Evolutionary conservation across 78 protist genomes (phyloP).

Genomic region (Ministeria vibrans): DNA sequence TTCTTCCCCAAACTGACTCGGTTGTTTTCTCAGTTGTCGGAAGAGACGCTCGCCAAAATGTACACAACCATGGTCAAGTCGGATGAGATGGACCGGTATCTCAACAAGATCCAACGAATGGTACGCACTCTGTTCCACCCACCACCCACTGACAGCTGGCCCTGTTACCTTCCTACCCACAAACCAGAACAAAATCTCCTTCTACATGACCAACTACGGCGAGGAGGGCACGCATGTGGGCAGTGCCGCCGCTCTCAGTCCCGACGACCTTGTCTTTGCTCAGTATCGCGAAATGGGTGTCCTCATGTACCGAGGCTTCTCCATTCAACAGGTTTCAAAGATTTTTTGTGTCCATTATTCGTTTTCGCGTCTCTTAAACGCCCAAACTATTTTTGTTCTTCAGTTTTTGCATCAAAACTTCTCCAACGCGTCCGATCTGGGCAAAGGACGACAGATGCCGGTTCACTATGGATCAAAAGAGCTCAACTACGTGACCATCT

Average conservation of each 20-base stretch:
- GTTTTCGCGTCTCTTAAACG: no score
- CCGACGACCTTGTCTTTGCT: slow-evolving; percentile 69
- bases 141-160: neutral
- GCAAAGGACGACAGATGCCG: slow-evolving; percentile 96
- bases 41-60: slow-evolving; percentile 58
- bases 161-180: neutral
- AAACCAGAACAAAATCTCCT: slow-evolving; percentile 73
- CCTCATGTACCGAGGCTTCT: slow-evolving; percentile 82
- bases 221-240: slow-evolving; percentile 85
- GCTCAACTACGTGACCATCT: slow-evolving; percentile 83
- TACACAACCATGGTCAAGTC: slow-evolving; percentile 60
- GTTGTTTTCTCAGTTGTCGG: neutral
- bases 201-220: slow-evolving; percentile 91
- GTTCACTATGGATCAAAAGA: slow-evolving; percentile 86
- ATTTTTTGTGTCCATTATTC: no score
- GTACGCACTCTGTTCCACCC: neutral
- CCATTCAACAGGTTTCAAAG: no score
- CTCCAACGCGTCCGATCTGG: slow-evolving; percentile 60
- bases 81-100: slow-evolving; percentile 67
- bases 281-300: slow-evolving; percentile 90
- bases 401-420: slow-evolving; percentile 79
- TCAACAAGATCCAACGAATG: slow-evolving; percentile 83
- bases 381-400: no score
- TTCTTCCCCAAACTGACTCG: neutral
- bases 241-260: slow-evolving; percentile 61